Base-by-base conservation (phyloP, 139 green algal species). In the Coelastrella sp. region DNA sequence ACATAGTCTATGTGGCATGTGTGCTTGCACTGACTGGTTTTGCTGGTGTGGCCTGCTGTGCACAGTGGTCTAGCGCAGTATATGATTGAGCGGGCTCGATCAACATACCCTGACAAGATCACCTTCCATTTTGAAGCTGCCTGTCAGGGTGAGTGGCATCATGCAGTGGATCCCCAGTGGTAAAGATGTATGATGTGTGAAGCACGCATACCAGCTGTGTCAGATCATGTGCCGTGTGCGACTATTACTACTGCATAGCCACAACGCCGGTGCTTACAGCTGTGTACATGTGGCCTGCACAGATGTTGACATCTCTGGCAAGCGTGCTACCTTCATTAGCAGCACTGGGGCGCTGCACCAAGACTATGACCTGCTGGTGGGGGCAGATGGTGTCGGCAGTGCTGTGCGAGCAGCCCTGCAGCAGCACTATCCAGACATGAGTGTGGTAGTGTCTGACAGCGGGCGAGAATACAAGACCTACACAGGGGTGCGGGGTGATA, bases 401-500 rank as follows among this genome's bases (percentile, higher is more conserved):
- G 59, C 35, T 49, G 90, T 95, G 73, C 76, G 91, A 9, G 35
- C 20, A 7, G 35, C 86, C 72, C 15, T 93, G 84, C 78, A 82
- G 72, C 68, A 76, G 9, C 57, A 92, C 82, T 87, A 89, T 27
- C 61, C 76, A 7, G 85, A 90, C 59, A 90, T 90, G 85, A 88
- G 22, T 12, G 83, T 88, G 20, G 59, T 80, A 78, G 87, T 35
- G 8, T 57, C 74, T 80, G 25, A 82, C 90, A 73, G 93, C 49
- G 94, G 93, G 7, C 87, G 93, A 4, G 89, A 96, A 87, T 96
- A 94, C 89, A 94, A 94, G 89, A 90, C 90, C 65, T 94, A 94
- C 59, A 66, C 58, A 17, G 84, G 84, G 7, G 22, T 93, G 61
- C 70, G 35, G 7, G 93, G 91, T 9, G 80, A 93, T 87, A 93